Evolutionary conservation across 2,329 filamentous ascomycete species (phyloP).

Genomic region (Claviceps sp.): DNA sequence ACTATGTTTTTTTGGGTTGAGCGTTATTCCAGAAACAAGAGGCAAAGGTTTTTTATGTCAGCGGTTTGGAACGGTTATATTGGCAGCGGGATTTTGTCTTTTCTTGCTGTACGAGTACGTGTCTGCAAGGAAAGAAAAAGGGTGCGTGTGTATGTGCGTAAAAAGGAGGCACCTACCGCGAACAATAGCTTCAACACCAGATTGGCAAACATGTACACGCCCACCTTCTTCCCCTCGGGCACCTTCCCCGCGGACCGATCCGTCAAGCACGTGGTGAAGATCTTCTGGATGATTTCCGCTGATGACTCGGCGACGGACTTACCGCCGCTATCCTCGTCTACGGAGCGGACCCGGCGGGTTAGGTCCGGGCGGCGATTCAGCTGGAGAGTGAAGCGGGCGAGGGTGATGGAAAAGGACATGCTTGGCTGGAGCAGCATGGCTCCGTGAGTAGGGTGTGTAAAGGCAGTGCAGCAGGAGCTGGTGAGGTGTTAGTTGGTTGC

Average conservation of each 20-base stretch:
- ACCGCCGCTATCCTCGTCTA: slow-evolving; percentile 50
- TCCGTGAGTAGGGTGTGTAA: slow-evolving; percentile 67
- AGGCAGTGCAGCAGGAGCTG: slow-evolving; percentile 70
- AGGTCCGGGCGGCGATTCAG: slow-evolving; percentile 71
- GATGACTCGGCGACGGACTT: slow-evolving; percentile 75
- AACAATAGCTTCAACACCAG: slow-evolving; percentile 80
- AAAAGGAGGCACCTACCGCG: slow-evolving; percentile 38
- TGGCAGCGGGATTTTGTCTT: background rate
- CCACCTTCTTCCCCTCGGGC: slow-evolving; percentile 73
- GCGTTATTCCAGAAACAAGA: background rate
- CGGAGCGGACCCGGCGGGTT: slow-evolving; percentile 48
- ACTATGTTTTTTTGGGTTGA: slow-evolving; percentile 28
- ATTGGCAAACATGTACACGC: slow-evolving; percentile 87
- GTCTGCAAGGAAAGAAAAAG: background rate
- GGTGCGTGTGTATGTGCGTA: background rate
- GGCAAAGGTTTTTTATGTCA: background rate
- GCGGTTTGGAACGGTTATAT: background rate
- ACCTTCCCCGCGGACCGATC: slow-evolving; percentile 58
- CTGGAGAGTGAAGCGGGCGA: slow-evolving; percentile 72
- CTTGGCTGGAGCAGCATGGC: slow-evolving; percentile 72
- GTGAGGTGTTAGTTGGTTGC: background rate
- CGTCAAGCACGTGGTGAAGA: slow-evolving; percentile 79
- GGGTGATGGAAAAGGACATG: slow-evolving; percentile 65
- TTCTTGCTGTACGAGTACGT: background rate
- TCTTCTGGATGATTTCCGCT: slow-evolving; percentile 78